Conservation (phyloP, 805 yeast species). For the Ogataea sp. region DNA sequence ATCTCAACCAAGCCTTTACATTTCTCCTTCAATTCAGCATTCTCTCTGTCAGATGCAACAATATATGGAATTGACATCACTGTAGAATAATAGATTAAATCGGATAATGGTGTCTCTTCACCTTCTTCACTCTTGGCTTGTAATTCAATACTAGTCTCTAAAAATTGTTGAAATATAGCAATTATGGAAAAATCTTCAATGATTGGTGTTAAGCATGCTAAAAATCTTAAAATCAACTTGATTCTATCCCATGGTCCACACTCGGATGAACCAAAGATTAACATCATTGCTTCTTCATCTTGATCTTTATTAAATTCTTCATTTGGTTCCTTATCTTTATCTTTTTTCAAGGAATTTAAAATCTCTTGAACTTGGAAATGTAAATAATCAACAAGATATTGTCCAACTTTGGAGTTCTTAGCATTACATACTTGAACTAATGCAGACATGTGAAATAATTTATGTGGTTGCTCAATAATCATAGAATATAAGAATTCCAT, state of each 20-base stretch:
- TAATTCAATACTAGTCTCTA: conserved; percentile 47
- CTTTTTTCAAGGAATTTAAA: conserved; percentile 26
- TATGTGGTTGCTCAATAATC: conserved; percentile 85
- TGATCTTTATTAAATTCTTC: conserved; percentile 1
- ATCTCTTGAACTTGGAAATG: conserved; percentile 55
- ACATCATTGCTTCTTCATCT: conserved; percentile 4
- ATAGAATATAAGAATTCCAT: conserved; percentile 61
- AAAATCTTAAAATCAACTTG: conserved; percentile 63
- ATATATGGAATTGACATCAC: conserved; percentile 57
- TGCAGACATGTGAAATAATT: conserved; percentile 63
- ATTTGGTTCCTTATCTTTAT: conserved; percentile 5
- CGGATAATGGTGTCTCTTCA: conserved; percentile 51
- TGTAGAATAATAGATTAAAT: conserved; percentile 56
- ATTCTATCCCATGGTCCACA: conserved; percentile 63
- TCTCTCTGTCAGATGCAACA: conserved; percentile 14
- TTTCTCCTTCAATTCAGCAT: conserved; percentile 19
- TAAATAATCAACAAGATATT: conserved; percentile 58
- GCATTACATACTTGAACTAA: conserved; percentile 61
- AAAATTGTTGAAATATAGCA: conserved; percentile 42
- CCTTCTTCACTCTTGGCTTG: conserved; percentile 28
- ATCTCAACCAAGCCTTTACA: conserved; percentile 38
- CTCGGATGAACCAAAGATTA: conserved; percentile 16
- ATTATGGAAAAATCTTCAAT: conserved; percentile 37
- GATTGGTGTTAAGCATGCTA: conserved; percentile 59
- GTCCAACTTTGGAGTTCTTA: conserved; percentile 56